A percentile compares a stretch with the other conserved stretches of the same genome.
These are phyloP conservation scores for Haemoproteus tartakovskyi DNA, from an alignment of 169 alveolate species.

Conservation along the genomic window DNA sequence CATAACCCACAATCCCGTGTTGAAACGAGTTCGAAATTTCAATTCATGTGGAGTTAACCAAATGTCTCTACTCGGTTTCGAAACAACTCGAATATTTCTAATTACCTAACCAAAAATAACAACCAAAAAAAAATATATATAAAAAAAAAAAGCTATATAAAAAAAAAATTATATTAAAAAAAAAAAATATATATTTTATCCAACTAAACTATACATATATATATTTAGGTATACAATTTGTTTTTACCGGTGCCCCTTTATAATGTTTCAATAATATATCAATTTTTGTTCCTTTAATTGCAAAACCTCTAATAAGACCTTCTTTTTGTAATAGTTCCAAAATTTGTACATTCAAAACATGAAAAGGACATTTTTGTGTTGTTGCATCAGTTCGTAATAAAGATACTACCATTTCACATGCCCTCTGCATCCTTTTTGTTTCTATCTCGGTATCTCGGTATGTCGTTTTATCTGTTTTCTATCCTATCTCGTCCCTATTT, in stretches of 20 bases:
- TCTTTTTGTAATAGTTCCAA: conserved; percentile 81
- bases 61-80: conserved; percentile 88
- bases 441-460: too few relatives aligned
- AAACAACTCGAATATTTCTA: conserved; percentile 84
- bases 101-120: conserved; percentile 71
- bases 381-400: conserved; percentile 81
- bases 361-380: conserved; percentile 82
- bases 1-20: conserved; percentile 86
- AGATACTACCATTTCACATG: conserved; percentile 88
- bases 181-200: background rate
- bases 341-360: conserved; percentile 81
- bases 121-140: background rate
- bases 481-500: too few relatives aligned
- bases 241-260: conserved; percentile 79
- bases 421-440: conserved; percentile 80
- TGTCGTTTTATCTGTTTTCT: too few relatives aligned
- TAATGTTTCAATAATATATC: conserved; percentile 84
- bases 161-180: too few relatives aligned
- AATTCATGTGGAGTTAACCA: conserved; percentile 90
- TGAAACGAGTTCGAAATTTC: conserved; percentile 85
- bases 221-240: background rate
- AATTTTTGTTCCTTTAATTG: conserved; percentile 85
- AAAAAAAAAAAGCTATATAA: too few relatives aligned
- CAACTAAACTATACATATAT: too few relatives aligned
- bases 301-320: conserved; percentile 86